Evolutionary conservation across 352 stramenopile genomes (phyloP), one percentile per base, ranked within the genome.

Genomic region (Globisporangium mamillatum): DNA sequence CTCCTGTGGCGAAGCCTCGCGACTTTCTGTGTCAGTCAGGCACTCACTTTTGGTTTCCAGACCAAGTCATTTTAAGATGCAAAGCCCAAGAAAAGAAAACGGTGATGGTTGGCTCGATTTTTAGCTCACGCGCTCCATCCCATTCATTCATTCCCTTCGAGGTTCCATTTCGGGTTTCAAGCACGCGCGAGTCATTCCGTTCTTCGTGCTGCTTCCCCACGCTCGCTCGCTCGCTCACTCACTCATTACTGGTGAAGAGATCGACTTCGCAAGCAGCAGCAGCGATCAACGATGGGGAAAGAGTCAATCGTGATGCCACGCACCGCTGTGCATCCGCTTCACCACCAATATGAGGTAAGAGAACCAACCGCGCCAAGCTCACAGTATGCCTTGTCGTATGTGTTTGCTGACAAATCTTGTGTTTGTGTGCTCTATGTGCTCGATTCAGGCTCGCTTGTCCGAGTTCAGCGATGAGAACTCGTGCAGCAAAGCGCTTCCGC

Each of bases 261-360:
- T 60, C 55, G 27, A 44, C 55, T 38, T 10, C 32, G 32, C 32
- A 38, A 38, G 16, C 54, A 44, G 25, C 27, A 41, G 18, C 22
- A 36, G 3, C 54, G 41, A 14, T 3, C 18, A 22, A 12, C 27
- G 18, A 70, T 65, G 57, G 64, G 57, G 34, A 67, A 57, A 63
- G 66, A 66, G 32, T 50, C 66, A 12, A 62, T 71, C 24, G 38
- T 57, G 24, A 41, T 63, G 38, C 66, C 52, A 16, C 66, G 52
- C 59, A 64, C 60, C 14, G 25, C 16, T 10, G 44, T 7, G 2
- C 52, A 60, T 48, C 53, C 78, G 7, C 69, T 90, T 41, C 79
- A 92, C 46, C 75, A 80, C 24, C 76, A 84, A 36, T 92, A 90
- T 55, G 82, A 80, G 60, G 68, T 75, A 38, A 29, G 50, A 20